Evolutionary conservation across 1,284 basidiomycete genomes (phyloP).

Genomic region (Apiotrichum brassicae): DNA sequence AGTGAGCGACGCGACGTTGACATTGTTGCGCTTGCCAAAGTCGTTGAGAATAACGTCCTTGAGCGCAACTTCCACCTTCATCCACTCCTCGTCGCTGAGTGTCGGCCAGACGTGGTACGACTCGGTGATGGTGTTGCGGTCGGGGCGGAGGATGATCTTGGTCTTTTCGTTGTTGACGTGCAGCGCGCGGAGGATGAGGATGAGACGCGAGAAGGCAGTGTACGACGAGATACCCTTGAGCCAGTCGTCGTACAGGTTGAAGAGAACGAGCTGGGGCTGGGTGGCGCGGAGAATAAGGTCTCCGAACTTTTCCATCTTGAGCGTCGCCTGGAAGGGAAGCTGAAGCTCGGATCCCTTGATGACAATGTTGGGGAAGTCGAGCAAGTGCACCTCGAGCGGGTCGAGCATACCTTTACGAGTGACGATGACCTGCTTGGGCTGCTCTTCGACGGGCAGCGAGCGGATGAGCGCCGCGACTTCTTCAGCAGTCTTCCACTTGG

Average conservation of each 20-base stretch:
- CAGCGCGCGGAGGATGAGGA: slow-evolving; percentile 87
- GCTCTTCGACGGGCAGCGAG: slow-evolving; percentile 96
- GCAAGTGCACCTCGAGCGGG: slow-evolving; percentile 94
- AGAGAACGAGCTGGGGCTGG: slow-evolving; percentile 59
- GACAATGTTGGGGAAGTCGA: slow-evolving; percentile 99
- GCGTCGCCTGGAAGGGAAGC: slow-evolving; percentile 97
- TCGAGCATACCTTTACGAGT: slow-evolving; percentile 99
- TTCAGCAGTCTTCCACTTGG: slow-evolving; percentile 97
- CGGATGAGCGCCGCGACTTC: slow-evolving; percentile 97
- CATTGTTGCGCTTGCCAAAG: slow-evolving; percentile 97
- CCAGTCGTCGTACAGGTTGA: slow-evolving; percentile 99
- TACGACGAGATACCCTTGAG: slow-evolving; percentile 98
- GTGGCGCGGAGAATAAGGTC: slow-evolving; percentile 69
- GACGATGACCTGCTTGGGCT: slow-evolving; percentile 98
- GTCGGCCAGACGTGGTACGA: slow-evolving; percentile 99
- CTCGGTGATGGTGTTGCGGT: slow-evolving; percentile 92
- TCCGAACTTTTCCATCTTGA: slow-evolving; percentile 99
- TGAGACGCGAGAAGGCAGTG: slow-evolving; percentile 96
- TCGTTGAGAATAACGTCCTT: slow-evolving; percentile 90
- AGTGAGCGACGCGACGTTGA: slow-evolving; percentile 96
- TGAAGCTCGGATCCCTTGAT: slow-evolving; percentile 99
- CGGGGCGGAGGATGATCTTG: slow-evolving; percentile 86
- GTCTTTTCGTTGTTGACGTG: slow-evolving; percentile 99
- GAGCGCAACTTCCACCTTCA: slow-evolving; percentile 97
- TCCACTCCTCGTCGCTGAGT: slow-evolving; percentile 93